Percentiles rank a stretch among this genome's conserved stretches.
Evolutionary conservation across 768 basidiomycete genomes (phyloP).

Genomic region (Tricholoma furcatifolium): DNA sequence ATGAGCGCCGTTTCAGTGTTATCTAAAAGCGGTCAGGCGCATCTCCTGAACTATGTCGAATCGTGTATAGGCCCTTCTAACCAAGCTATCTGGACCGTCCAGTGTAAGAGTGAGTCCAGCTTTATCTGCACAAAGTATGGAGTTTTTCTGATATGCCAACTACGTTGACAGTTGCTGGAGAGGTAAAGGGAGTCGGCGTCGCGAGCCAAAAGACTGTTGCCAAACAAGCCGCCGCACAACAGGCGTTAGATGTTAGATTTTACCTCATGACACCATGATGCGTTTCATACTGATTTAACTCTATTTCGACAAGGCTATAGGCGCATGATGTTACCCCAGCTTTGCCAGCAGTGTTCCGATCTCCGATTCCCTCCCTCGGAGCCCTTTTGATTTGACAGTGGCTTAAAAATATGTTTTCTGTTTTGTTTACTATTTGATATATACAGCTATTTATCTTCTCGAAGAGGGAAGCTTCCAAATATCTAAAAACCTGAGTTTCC

Average conservation of each 20-base stretch:
- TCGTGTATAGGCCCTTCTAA: constrained; percentile 38
- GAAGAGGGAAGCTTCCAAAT: too few relatives aligned
- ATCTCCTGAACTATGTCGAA: constrained; percentile 42
- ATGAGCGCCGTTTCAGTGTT: constrained; percentile 24
- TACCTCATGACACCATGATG: not conserved
- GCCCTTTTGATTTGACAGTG: not conserved
- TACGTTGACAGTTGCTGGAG: constrained; percentile 40
- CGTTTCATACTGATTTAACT: not conserved
- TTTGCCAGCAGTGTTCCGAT: not conserved
- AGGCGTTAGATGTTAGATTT: constrained; percentile 37
- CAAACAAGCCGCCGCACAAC: constrained; percentile 45
- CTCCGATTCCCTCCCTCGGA: too few relatives aligned
- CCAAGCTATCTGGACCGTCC: constrained; percentile 46
- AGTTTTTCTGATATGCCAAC: not conserved
- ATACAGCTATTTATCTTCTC: too few relatives aligned
- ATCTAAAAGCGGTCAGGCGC: constrained; percentile 18
- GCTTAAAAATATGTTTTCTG: too few relatives aligned
- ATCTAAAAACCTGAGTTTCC: too few relatives aligned
- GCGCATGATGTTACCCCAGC: not conserved
- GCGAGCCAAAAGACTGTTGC: constrained; percentile 44
- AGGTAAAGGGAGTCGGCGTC: constrained; percentile 44
- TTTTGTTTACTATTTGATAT: too few relatives aligned
- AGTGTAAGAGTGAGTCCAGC: constrained; percentile 51
- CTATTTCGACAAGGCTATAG: constrained; percentile 5
- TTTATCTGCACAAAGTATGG: not conserved